These are phyloP conservation scores for Cystobasidium pallidum DNA, from an alignment of 1,284 basidiomycete genomes.

Conservation along the genomic window DNA sequence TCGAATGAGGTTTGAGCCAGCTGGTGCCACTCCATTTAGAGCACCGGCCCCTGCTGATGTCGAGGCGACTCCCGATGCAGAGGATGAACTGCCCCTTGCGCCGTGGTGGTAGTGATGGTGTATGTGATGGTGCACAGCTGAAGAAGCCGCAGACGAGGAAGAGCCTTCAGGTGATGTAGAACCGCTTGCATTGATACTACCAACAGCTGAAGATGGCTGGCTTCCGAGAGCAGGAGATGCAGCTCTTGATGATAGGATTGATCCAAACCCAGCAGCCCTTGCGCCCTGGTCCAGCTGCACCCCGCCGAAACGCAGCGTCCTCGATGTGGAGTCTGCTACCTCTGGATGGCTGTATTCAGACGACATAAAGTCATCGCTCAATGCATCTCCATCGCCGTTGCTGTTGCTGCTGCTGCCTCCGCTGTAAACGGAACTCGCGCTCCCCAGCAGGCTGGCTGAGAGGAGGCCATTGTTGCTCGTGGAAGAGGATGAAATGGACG, in stretches of 20 bases:
- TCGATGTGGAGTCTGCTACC: conserved; percentile 6
- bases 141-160: conserved; percentile 21
- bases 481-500: conserved; percentile 4
- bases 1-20: conserved; percentile 11
- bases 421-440: conserved; percentile 13
- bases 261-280: conserved; percentile 15
- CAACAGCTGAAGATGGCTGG: conserved; percentile 2
- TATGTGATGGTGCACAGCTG: conserved; percentile 35
- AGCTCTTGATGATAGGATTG: conserved; percentile 22
- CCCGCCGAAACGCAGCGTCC: conserved; percentile 17
- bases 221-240: conserved; percentile 23
- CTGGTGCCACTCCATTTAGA: not conserved
- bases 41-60: not conserved
- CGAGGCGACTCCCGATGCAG: not conserved
- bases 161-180: conserved; percentile 6
- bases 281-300: not conserved
- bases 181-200: not conserved
- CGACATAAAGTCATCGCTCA: conserved; percentile 12
- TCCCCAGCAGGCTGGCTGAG: not conserved
- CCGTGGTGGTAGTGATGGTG: conserved; percentile 41
- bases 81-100: conserved; percentile 1
- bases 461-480: conserved; percentile 19
- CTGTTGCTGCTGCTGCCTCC: conserved; percentile 20
- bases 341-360: conserved; percentile 11
- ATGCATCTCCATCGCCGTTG: conserved; percentile 16